A percentile compares a stretch with the other conserved stretches of the same genome.
phyloP scores from a whole-genome alignment of 2,329 filamentous ascomycete genomes.

The Aureobasidium melanogenum region DNA sequence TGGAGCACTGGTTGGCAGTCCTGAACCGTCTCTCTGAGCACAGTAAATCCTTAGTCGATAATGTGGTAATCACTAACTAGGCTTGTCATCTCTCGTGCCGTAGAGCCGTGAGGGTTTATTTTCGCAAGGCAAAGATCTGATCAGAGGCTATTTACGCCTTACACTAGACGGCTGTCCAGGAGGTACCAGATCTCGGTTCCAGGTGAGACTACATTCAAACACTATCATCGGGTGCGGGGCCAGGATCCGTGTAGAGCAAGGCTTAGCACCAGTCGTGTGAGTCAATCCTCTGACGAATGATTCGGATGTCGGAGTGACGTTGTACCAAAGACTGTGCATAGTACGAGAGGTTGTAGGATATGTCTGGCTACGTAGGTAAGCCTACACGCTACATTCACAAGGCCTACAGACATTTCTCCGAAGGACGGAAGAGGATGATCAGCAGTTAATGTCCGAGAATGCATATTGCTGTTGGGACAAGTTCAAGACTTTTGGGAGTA shows the following conservation, averaged over 20 bases:
- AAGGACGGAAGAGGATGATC: neutral
- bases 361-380: neutral
- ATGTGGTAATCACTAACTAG: neutral
- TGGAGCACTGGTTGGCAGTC: neutral
- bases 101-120: neutral
- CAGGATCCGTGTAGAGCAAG: neutral
- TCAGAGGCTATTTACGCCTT: neutral
- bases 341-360: neutral
- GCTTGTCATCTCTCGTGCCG: constrained; percentile 2
- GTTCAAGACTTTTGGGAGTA: neutral
- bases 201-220: neutral
- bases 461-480: neutral
- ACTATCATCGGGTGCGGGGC: neutral
- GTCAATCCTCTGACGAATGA: neutral
- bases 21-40: neutral
- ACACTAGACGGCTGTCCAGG: neutral
- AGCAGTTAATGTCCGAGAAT: neutral
- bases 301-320: neutral
- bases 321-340: neutral
- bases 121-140: neutral
- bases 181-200: neutral
- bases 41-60: neutral
- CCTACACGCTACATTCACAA: neutral
- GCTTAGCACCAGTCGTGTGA: neutral
- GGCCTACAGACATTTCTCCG: neutral